Conservation (phyloP, 2,329 filamentous ascomycete species). For the Ophiostoma ulmi region DNA sequence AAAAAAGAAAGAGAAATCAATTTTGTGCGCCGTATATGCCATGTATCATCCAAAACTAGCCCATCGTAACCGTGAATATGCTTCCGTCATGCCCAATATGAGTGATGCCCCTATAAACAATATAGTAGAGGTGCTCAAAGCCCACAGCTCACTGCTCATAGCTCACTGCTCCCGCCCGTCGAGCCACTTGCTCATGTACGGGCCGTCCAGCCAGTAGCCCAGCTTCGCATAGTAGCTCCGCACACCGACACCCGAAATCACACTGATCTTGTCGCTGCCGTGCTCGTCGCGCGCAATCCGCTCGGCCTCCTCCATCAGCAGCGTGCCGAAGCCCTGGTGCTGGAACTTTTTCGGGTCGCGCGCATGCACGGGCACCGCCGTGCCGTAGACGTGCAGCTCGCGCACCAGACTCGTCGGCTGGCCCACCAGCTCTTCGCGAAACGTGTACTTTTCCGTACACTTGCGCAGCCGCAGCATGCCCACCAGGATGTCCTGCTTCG, state of each 20-base stretch:
- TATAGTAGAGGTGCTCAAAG: not conserved
- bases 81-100: not conserved
- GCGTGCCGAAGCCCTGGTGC: conserved; percentile 92
- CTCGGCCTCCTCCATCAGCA: conserved; percentile 97
- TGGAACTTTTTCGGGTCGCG: conserved; percentile 95
- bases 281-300: conserved; percentile 92
- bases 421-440: conserved; percentile 75
- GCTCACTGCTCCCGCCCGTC: conserved; percentile 39
- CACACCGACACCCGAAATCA: conserved; percentile 96
- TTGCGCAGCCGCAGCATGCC: conserved; percentile 83
- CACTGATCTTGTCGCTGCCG: conserved; percentile 86
- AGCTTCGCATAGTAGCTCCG: conserved; percentile 91
- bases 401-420: conserved; percentile 90
- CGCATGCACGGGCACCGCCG: conserved; percentile 93
- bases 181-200: conserved; percentile 69
- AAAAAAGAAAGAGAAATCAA: not conserved
- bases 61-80: not conserved
- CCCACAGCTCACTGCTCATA: not conserved
- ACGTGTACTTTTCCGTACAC: conserved; percentile 87
- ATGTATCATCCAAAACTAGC: not conserved
- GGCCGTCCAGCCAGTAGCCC: conserved; percentile 89
- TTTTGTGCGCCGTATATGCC: conserved; percentile 3
- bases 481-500: conserved; percentile 96
- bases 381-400: conserved; percentile 94
- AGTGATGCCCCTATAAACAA: not conserved